Evolutionary conservation across 805 yeast genomes (phyloP).

Genomic region (Brettanomyces naardenensis): DNA sequence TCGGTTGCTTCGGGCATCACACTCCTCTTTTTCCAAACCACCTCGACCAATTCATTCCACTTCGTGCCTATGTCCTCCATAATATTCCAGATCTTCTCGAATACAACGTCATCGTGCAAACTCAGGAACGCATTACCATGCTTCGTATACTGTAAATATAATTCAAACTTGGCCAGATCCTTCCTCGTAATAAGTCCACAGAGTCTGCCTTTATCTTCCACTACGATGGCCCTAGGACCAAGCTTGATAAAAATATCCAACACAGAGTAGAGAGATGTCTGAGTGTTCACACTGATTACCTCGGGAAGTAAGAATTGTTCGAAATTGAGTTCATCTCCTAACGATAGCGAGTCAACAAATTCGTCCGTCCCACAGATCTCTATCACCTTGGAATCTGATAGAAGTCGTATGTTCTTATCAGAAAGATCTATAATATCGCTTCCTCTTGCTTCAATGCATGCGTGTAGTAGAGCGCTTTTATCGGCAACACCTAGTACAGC

Average conservation of each 20-base stretch:
- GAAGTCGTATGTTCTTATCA: not conserved
- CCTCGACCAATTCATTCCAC: not conserved
- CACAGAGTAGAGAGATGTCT: conserved; percentile 50
- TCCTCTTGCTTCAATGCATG: not conserved
- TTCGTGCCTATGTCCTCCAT: not conserved
- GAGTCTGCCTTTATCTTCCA: conserved; percentile 52
- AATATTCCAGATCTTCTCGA: conserved; percentile 12
- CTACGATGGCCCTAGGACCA: conserved; percentile 72
- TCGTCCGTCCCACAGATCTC: not conserved
- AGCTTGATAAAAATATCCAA: conserved; percentile 64
- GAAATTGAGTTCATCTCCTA: conserved; percentile 15
- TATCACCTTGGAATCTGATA: not conserved
- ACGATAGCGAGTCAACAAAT: conserved; percentile 1
- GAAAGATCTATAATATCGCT: not conserved
- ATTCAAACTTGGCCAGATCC: conserved; percentile 64
- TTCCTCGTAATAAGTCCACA: conserved; percentile 81
- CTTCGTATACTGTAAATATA: conserved; percentile 22
- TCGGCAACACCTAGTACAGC: conserved; percentile 2
- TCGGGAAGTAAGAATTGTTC: conserved; percentile 38
- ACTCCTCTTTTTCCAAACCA: not conserved
- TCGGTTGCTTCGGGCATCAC: too few relatives aligned
- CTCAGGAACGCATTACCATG: conserved; percentile 21
- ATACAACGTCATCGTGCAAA: conserved; percentile 14
- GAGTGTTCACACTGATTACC: conserved; percentile 51
- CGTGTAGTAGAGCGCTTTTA: not conserved